Base-by-base conservation (phyloP, 441 rosid species). In the Brassica hybrid region DNA sequence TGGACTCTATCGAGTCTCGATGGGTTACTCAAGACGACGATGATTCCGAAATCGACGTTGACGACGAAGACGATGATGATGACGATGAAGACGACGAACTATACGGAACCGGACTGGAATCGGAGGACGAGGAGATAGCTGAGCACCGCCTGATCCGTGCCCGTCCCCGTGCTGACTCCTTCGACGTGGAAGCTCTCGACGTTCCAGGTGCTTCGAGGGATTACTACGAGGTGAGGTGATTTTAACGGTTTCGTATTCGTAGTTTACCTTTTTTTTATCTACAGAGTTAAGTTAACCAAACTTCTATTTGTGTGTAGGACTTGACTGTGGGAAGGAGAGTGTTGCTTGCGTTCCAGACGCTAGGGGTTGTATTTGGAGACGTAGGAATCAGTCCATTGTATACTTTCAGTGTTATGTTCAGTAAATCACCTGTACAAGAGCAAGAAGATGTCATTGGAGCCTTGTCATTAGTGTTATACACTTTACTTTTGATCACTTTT, bases 341-440 rank as follows among this genome's bases (percentile, higher is more conserved):
- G 77, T 77, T 88, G 58, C 91, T 96, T 73, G 94, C 97, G 21
- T 92, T 87, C 76, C 98, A 96, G 83, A 96, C 98, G 17, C 91
- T 93, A 72, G 98, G 98, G 62, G 90, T 93, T 83, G 97, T 93
- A 34, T 96, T 96, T 79, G 99, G 99, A 75, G 99, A 93, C 74
- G 99, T 96, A 82, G 99, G 99, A 75, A 96, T 94, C 69, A 96
- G 99, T 86, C 99, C 98, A 7, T 82, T 96, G 77, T 93, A 96
- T 86, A 85, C 97, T 14, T 96, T 96, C 80, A 90, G 87, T 83
- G 98, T 93, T 77, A 93, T 96, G 91, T 96, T 96, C 84, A 82
- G 86, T 72, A 96, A 90, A 83, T 87, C 96, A 79, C 95, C 97
- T 72, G 87, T 96, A 56, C 83, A 83, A 16, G 96, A 85, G 69